Evolutionary conservation across 1,284 basidiomycete genomes (phyloP).

Genomic region (Apiotrichum veenhuisii): DNA sequence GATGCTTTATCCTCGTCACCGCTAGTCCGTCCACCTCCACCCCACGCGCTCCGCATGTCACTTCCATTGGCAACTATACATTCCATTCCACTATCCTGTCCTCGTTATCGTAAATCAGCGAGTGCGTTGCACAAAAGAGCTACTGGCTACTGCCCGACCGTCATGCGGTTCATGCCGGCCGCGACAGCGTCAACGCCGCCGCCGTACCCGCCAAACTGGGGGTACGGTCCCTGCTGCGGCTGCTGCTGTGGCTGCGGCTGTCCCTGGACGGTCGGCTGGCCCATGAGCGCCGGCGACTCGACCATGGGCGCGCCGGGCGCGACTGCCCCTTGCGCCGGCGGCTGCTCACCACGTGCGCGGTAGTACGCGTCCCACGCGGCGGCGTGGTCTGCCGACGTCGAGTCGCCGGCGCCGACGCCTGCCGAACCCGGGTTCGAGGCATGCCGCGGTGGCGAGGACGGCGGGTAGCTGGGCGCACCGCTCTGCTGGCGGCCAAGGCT

Average conservation of each 20-base stretch:
- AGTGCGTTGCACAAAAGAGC: neutral
- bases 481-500: slow-evolving; percentile 7
- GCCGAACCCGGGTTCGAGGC: slow-evolving; percentile 35
- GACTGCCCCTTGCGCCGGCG: slow-evolving; percentile 4
- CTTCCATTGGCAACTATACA: too few relatives aligned
- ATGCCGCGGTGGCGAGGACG: slow-evolving; percentile 23
- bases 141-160: slow-evolving; percentile 23
- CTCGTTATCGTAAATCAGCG: slow-evolving; percentile 1
- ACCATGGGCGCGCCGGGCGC: neutral
- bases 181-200: slow-evolving; percentile 27
- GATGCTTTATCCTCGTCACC: too few relatives aligned
- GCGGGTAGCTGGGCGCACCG: slow-evolving; percentile 28
- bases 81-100: neutral
- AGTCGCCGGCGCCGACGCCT: slow-evolving; percentile 33
- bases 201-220: neutral
- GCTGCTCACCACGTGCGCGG: slow-evolving; percentile 23
- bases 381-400: slow-evolving; percentile 33
- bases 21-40: too few relatives aligned
- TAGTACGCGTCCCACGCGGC: slow-evolving; percentile 50
- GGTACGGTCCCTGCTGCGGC: slow-evolving; percentile 20
- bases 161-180: slow-evolving; percentile 35
- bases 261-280: slow-evolving; percentile 2
- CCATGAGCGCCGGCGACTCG: neutral
- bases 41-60: too few relatives aligned
- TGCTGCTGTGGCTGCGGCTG: slow-evolving; percentile 7